Evolutionary conservation across 352 stramenopile species (phyloP), one percentile per base, ranked within the genome.

Genomic region (Globisporangium heterothallicum): DNA sequence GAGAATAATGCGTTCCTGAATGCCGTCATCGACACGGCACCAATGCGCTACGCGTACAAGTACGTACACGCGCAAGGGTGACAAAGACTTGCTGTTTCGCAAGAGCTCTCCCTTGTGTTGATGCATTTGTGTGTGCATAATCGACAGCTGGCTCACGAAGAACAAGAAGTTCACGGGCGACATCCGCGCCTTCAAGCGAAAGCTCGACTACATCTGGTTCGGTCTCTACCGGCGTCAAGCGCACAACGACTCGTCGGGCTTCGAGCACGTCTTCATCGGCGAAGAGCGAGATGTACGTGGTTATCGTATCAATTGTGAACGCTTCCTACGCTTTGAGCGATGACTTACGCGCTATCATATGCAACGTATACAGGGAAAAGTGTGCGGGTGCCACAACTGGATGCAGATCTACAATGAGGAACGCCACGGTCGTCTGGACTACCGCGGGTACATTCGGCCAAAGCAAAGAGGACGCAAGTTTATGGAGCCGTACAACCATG

Each of bases 181-280:
- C 43, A 58, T 82, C 24, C 63, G 67, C 6, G 78, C 70, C 4
- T 95, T 96, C 68, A 92, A 94, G 74, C 81, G 83, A 53, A 92
- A 98, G 38, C 62, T 98, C n/a, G 78, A 98, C 46, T 66, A 84
- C 30, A 96, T 98, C 43, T 98, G 95, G 94, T 98, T 98, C 61
- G 84, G 93, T 2, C 56, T 98, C 36, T 98, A 98, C 67, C 83
- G 84, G 26, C 89, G 95, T 36, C 71, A 88, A 60, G 67, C 77
- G 40, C 56, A 66, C 50, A 87, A 88, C 56, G 82, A 98, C 64
- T 98, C 88, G 18, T 97, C 84, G 6, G 94, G 93, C 25, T 98
- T 98, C 61, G 95, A 98, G 59, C 95, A 98, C 64, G 93, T 98
- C 6, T 98, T 98, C 60, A 78, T 98, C 8, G 95, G 95, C 42